These are phyloP conservation scores for Candolleomyces eurysporus DNA, from an alignment of 768 basidiomycete genomes.

Conservation along the genomic window DNA sequence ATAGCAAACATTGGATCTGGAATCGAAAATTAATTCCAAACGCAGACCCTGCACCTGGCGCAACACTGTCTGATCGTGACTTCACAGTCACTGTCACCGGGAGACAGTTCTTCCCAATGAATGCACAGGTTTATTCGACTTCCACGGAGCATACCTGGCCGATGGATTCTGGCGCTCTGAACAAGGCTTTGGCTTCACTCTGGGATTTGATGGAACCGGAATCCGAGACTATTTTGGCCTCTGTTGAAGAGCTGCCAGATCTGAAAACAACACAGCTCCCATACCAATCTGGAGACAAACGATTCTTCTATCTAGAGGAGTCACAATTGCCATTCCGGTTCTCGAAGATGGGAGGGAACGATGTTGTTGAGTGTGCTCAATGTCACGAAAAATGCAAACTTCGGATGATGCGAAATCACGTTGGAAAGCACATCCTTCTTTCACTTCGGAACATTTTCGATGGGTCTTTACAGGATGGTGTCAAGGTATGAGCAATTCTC, in stretches of 20 bases:
- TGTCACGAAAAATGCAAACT: neutral
- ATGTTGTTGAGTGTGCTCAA: neutral
- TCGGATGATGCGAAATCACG: conserved; percentile 13
- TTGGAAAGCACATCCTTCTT: conserved; percentile 15
- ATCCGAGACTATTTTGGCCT: neutral
- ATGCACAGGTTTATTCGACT: neutral
- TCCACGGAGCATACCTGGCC: neutral
- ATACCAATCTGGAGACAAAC: neutral
- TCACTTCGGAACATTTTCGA: neutral
- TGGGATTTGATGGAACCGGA: neutral
- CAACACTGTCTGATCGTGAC: no score
- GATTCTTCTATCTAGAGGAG: no score
- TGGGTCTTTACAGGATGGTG: no score
- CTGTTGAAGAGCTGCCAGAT: neutral
- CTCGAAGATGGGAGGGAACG: neutral
- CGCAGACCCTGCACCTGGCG: neutral
- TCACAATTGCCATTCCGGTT: no score
- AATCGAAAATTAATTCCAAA: conserved; percentile 1
- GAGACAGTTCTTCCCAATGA: no score
- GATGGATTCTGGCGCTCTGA: neutral
- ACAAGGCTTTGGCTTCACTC: neutral
- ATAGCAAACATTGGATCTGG: conserved; percentile 9
- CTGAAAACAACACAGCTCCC: neutral
- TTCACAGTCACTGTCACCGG: no score
- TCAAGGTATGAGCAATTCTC: no score